These are phyloP conservation scores for Penicillium cosmopolitanum DNA, from an alignment of 495 filamentous ascomycete species.

Conservation along the genomic window DNA sequence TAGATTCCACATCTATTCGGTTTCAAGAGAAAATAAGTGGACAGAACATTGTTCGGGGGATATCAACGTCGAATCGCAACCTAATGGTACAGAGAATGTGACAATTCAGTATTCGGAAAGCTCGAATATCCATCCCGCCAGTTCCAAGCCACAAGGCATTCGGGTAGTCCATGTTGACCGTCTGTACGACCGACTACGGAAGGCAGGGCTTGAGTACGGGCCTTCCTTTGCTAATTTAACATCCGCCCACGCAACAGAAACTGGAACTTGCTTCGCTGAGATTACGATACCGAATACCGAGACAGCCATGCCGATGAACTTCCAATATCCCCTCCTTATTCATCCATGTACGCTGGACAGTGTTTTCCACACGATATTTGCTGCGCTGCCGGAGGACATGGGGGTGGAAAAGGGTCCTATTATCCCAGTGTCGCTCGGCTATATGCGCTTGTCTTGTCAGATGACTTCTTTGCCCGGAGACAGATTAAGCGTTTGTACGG, in stretches of 20 bases:
- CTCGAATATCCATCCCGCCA: background rate
- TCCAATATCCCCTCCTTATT: conserved; percentile 44
- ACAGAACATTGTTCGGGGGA: conserved; percentile 43
- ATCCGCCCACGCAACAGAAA: conserved; percentile 17
- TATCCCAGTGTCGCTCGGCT: conserved; percentile 33
- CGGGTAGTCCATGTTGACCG: conserved; percentile 23
- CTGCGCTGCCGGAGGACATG: conserved; percentile 14
- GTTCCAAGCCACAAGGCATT: conserved; percentile 13
- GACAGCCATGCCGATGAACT: conserved; percentile 49
- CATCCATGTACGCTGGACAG: conserved; percentile 53
- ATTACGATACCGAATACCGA: conserved; percentile 48
- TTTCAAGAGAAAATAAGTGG: conserved; percentile 36
- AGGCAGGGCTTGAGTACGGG: conserved; percentile 41
- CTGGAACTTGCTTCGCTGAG: conserved; percentile 32
- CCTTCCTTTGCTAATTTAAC: conserved; percentile 37
- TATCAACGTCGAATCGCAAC: conserved; percentile 14
- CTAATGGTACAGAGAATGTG: background rate
- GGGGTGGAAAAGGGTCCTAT: conserved; percentile 19
- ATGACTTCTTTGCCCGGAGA: conserved; percentile 21
- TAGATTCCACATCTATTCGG: conserved; percentile 41
- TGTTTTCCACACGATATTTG: conserved; percentile 44
- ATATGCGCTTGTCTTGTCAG: conserved; percentile 25
- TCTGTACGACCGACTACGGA: conserved; percentile 36
- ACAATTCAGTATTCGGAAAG: background rate
- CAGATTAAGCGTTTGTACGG: conserved; percentile 20